A percentile compares a stretch with the other conserved stretches of the same genome.
Evolutionary conservation across 2,329 filamentous ascomycete species (phyloP).

Genomic region (Anisogramma anomala): DNA sequence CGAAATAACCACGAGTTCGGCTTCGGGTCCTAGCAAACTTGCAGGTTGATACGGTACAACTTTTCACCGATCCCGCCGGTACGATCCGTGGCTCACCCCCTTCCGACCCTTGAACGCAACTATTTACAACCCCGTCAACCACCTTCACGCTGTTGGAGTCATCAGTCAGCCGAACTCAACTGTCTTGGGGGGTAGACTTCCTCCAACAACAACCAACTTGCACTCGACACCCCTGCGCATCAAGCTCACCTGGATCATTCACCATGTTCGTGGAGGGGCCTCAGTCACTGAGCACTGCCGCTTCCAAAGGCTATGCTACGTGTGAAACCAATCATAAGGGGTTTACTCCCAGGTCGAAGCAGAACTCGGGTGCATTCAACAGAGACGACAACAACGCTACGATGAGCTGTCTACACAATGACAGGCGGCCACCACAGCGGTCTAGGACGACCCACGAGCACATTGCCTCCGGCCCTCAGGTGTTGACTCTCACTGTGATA

Average conservation of each 20-base stretch:
- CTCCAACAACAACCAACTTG: too few species aligned
- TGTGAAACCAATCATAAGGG: conserved; percentile 6
- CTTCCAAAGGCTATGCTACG: conserved; percentile 3
- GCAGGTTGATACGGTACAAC: conserved; percentile 6
- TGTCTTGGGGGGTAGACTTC: not conserved
- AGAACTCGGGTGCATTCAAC: conserved; percentile 19
- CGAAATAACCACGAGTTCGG: conserved; percentile 14
- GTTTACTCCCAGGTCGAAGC: conserved; percentile 14
- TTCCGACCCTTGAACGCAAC: too few species aligned
- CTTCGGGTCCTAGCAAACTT: conserved; percentile 19
- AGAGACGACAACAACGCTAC: conserved; percentile 29
- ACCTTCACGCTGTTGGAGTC: conserved; percentile 5
- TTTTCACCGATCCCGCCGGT: conserved; percentile 5
- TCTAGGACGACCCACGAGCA: conserved; percentile 14
- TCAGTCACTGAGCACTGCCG: conserved; percentile 6
- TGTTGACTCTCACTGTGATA: conserved; percentile 11
- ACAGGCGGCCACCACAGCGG: conserved; percentile 12
- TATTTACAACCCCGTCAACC: not conserved
- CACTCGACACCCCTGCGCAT: not conserved
- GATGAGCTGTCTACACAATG: conserved; percentile 24
- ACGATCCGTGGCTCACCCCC: too few species aligned
- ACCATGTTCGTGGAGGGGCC: conserved; percentile 12
- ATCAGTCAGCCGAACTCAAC: not conserved
- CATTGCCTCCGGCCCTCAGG: conserved; percentile 10
- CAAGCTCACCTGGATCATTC: too few species aligned